Conservation (phyloP, 371 early-diverging fungal species). For the Apophysomyces variabilis region DNA sequence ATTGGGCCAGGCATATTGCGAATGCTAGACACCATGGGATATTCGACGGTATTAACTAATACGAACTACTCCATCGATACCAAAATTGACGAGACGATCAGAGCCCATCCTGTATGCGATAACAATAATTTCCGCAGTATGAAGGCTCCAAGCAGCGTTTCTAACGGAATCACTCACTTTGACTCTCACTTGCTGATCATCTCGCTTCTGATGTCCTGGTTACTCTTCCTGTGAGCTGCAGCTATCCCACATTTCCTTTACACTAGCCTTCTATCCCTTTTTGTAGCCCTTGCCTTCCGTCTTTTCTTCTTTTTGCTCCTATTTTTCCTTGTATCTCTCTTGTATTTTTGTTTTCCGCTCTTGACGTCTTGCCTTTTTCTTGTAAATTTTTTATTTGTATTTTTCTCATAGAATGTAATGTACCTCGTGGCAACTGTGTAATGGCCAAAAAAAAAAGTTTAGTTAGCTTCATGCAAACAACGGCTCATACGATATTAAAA, state of each 20-base stretch:
- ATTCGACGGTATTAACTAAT: constrained; percentile 38
- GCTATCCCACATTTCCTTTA: background rate
- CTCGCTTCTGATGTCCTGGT: background rate
- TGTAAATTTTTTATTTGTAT: constrained; percentile 1
- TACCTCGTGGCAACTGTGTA: background rate
- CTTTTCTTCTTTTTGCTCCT: background rate
- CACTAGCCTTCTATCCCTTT: too few species aligned
- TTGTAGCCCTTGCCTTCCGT: background rate
- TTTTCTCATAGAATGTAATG: constrained; percentile 4
- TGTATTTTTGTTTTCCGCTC: background rate
- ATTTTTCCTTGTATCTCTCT: background rate
- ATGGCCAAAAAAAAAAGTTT: background rate
- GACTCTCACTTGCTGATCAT: background rate
- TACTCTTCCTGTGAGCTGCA: constrained; percentile 4
- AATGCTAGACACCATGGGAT: constrained; percentile 42
- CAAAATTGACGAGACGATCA: constrained; percentile 11
- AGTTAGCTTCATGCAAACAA: background rate
- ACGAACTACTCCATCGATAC: constrained; percentile 26
- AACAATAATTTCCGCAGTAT: constrained; percentile 4
- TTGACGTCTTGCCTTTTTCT: background rate
- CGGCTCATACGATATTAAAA: background rate
- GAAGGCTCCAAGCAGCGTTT: constrained; percentile 2
- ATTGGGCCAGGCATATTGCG: constrained; percentile 44
- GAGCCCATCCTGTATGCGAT: constrained; percentile 19
- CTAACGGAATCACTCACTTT: background rate